A percentile compares a stretch with the other conserved stretches of the same genome.
Evolutionary conservation across 2,329 filamentous ascomycete genomes (phyloP).

Genomic region (Xylogone sp.): DNA sequence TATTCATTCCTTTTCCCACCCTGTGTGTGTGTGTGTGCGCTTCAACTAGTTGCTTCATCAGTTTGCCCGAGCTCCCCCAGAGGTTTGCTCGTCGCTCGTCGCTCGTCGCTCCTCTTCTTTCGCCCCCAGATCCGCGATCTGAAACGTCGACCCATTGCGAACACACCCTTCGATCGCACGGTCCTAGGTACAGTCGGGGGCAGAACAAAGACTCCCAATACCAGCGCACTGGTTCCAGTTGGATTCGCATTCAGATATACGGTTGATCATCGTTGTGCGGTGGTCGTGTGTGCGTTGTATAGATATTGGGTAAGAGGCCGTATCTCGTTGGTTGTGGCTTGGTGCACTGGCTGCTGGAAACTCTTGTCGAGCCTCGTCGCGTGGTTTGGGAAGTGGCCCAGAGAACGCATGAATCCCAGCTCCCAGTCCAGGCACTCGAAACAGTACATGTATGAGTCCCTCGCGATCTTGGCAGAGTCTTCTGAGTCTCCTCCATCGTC

Average conservation of each 20-base stretch:
- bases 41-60: background rate
- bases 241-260: too few species aligned
- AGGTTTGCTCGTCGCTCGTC: too few species aligned
- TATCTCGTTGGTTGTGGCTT: background rate
- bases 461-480: slow-evolving; percentile 5
- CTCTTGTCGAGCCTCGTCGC: too few species aligned
- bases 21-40: background rate
- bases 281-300: too few species aligned
- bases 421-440: slow-evolving; percentile 18
- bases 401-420: background rate
- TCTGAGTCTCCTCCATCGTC: slow-evolving; percentile 4
- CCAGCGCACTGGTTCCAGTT: too few species aligned
- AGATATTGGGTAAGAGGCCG: too few species aligned
- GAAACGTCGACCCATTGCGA: background rate
- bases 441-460: slow-evolving; percentile 24
- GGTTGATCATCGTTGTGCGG: too few species aligned
- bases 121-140: background rate
- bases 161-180: background rate
- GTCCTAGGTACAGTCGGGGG: too few species aligned
- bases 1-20: background rate
- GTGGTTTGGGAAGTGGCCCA: background rate
- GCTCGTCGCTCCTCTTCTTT: background rate
- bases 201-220: too few species aligned
- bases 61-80: too few species aligned
- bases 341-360: background rate